Percentiles rank a stretch among this genome's conserved stretches.
phyloP scores from a whole-genome alignment of 2,329 filamentous ascomycete genomes.

The Pseudogymnoascus sp. region DNA sequence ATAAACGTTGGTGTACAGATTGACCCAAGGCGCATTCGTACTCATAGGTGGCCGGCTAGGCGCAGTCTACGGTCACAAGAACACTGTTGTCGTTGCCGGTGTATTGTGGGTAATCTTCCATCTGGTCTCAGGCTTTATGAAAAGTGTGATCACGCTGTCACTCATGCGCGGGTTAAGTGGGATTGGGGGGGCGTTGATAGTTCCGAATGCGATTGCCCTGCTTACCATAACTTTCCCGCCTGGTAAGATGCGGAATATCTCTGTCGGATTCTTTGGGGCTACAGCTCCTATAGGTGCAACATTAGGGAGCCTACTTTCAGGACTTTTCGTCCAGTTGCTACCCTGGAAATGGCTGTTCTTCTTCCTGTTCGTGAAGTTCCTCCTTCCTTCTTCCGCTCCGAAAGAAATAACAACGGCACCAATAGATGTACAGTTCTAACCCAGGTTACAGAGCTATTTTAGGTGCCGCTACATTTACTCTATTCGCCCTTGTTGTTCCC shows the following conservation, averaged over 20 bases:
- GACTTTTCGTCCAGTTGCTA: slow-evolving; percentile 30
- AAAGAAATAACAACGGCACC: not conserved
- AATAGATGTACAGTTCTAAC: slow-evolving; percentile 7
- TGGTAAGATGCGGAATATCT: slow-evolving; percentile 37
- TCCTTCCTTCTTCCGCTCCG: not conserved
- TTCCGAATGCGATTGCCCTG: slow-evolving; percentile 45
- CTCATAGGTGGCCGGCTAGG: slow-evolving; percentile 44
- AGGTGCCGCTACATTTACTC: not conserved
- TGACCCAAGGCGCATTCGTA: slow-evolving; percentile 45
- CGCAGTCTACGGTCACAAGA: slow-evolving; percentile 44
- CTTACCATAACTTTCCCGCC: slow-evolving; percentile 40
- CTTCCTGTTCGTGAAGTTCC: not conserved
- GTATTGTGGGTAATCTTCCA: slow-evolving; percentile 36
- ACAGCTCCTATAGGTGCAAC: slow-evolving; percentile 38
- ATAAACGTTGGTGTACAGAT: slow-evolving; percentile 21
- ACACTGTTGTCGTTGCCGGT: slow-evolving; percentile 37
- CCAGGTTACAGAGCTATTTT: slow-evolving; percentile 9
- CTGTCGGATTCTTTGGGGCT: slow-evolving; percentile 39
- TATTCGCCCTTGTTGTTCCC: slow-evolving; percentile 12
- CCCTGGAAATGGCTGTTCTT: slow-evolving; percentile 32
- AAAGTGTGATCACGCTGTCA: slow-evolving; percentile 35
- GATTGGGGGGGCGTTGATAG: slow-evolving; percentile 42
- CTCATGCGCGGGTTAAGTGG: slow-evolving; percentile 39
- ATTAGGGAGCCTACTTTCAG: slow-evolving; percentile 34
- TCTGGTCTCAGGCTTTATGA: slow-evolving; percentile 37